Evolutionary conservation across 2,329 filamentous ascomycete genomes (phyloP), one percentile per base, ranked within the genome.

Genomic region (Fusarium sp.): DNA sequence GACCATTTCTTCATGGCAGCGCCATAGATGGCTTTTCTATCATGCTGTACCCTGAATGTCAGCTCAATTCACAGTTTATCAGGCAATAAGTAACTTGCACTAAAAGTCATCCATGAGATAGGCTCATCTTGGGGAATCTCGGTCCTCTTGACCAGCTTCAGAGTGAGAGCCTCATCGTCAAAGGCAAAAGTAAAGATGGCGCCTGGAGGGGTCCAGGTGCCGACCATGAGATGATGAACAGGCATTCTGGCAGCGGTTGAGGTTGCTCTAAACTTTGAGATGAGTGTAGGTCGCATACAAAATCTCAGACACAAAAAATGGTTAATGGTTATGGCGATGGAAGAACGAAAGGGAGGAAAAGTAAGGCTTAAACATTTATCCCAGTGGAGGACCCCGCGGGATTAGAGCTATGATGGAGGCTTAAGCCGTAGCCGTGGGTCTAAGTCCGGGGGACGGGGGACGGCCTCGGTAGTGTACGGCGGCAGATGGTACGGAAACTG

Each of bases 1-100:
- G 91, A 91, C 93, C 93, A 97, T 79, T 94, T 95, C 86, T 97
- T 97, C 93, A 96, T 96, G 66, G 93, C 92, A 6, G 94, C 91
- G 75, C 94, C 94, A 80, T 97, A 97, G 66, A 97, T 91, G 79
- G 92, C 91, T 81, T 94, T 95, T 77, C 91, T 92, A 67, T 87
- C 84, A 81, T 97, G 93, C 91, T 95, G 56, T 60, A 20, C 5
- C 40, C 5, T n/a, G 20, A 52, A 12, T 22, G 20, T 65, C 14
- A 59, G 57, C 24, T 22, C 10, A 43, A 4, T 29, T 24, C 24
- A 45, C 50, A n/a, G 29, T 11, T 22, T 25, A 34, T 22, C 15
- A 49, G 6, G 14, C 2, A 44, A 20, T 12, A 9, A 12, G 18
- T 22, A n/a, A 77, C 91, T 82, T 84, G 94, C 92, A 79, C 93